Evolutionary conservation across 257 asterid genomes (phyloP), one percentile per base, ranked within the genome.

Genomic region (Paulownia fortunei): DNA sequence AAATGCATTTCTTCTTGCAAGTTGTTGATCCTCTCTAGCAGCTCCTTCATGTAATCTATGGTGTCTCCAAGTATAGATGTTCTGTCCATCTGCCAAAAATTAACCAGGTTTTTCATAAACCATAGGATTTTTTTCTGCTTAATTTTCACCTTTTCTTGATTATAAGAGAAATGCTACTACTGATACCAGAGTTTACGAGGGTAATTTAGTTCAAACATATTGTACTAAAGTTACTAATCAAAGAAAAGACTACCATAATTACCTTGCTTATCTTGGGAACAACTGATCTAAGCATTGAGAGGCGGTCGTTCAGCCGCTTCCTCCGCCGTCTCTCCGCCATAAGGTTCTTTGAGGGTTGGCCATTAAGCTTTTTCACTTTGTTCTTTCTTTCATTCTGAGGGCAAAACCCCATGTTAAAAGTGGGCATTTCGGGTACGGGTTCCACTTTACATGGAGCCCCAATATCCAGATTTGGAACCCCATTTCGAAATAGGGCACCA

Each of bases 231-330:
- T 30, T 30, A 30, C 4, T 30, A 30, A 30, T 30, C 36, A 30
- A 4, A 4, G 36, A 30, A 30, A 30, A 30, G 36, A 4, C 36
- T 30, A 4, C 36, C 36, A 30, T 30, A 30, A n/a, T n/a, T 76
- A 89, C 98, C 97, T 91, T 93, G 93, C 90, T 93, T n/a, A 93
- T 91, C 82, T 91, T 93, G 66, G 98, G 98, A 39, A 93, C 98
- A 55, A 91, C 91, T 59, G 98, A 91, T 83, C 98, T 74, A 81
- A 93, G 95, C 97, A 91, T 88, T 6, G 94, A 88, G 42, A 92
- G 98, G 8, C 98, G 90, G 55, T 92, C 98, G 80, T 92, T 92
- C 49, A 92, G 86, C 23, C 95, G 87, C 81, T 92, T 89, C 79
- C 98, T 86, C 47, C 98, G 82, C 44, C 98, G 87, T 21, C 98